Evolutionary conservation across 2,329 filamentous ascomycete genomes (phyloP).

Genomic region (Stylonectria norvegica): DNA sequence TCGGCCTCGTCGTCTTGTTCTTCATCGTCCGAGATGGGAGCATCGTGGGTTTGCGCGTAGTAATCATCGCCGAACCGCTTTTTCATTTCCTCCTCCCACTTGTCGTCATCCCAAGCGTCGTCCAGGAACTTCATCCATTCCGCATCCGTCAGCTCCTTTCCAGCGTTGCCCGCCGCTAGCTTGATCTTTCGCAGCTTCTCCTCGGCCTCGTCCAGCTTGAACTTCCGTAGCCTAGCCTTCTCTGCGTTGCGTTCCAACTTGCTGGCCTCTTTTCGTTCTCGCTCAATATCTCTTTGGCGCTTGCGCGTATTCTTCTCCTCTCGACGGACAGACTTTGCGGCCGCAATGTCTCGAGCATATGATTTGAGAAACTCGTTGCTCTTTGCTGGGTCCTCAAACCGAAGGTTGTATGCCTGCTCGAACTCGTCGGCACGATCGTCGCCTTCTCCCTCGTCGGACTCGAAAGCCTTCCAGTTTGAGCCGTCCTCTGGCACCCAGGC

Average conservation of each 20-base stretch:
- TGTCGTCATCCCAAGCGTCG: constrained; percentile 80
- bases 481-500: constrained; percentile 76
- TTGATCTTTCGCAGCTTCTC: constrained; percentile 84
- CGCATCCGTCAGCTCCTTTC: constrained; percentile 64
- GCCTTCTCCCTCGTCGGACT: constrained; percentile 88
- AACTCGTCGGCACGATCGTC: constrained; percentile 77
- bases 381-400: constrained; percentile 88
- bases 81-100: constrained; percentile 89
- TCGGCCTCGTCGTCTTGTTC: constrained; percentile 62
- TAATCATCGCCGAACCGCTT: constrained; percentile 87
- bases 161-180: constrained; percentile 76
- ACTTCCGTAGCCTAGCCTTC: constrained; percentile 75
- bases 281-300: constrained; percentile 74
- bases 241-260: constrained; percentile 75
- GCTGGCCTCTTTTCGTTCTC: constrained; percentile 72
- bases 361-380: constrained; percentile 85
- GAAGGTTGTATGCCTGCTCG: constrained; percentile 90
- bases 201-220: constrained; percentile 89
- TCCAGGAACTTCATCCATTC: constrained; percentile 85
- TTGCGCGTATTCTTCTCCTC: constrained; percentile 76
- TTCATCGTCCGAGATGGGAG: constrained; percentile 62
- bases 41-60: constrained; percentile 71
- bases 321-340: constrained; percentile 77
- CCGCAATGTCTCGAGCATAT: constrained; percentile 82
- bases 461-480: constrained; percentile 73